Percentiles rank a stretch among this genome's conserved stretches.
phyloP scores from a whole-genome alignment of 805 yeast species.

The Komagataella populi region DNA sequence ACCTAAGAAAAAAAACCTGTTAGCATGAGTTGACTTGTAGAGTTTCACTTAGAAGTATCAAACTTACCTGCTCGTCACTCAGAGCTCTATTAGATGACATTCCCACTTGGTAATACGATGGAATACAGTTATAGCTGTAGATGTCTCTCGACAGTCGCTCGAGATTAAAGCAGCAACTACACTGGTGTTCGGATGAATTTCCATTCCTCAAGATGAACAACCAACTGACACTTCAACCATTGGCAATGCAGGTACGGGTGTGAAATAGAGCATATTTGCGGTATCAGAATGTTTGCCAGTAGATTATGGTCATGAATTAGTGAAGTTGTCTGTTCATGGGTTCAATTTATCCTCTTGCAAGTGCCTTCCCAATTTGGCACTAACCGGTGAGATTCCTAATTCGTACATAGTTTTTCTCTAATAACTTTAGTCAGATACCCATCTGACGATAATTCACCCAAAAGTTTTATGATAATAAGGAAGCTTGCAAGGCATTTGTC shows the following conservation, averaged over 20 bases:
- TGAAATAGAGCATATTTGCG: no score
- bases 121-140: not conserved
- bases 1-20: constrained; percentile 36
- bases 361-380: not conserved
- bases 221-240: not conserved
- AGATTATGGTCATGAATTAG: no score
- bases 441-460: not conserved
- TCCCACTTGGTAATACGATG: not conserved
- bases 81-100: constrained; percentile 13
- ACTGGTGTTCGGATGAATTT: not conserved
- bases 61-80: constrained; percentile 35
- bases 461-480: not conserved
- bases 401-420: not conserved
- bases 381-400: not conserved
- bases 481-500: not conserved
- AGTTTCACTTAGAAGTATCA: not conserved
- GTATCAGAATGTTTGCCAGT: no score
- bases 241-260: no score
- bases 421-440: not conserved
- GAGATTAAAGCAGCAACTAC: not conserved
- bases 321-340: not conserved
- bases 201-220: not conserved
- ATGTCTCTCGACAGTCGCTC: not conserved
- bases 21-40: not conserved
- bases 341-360: no score